phyloP scores from a whole-genome alignment of 306 rosid species.

The Prosopis cineraria region DNA sequence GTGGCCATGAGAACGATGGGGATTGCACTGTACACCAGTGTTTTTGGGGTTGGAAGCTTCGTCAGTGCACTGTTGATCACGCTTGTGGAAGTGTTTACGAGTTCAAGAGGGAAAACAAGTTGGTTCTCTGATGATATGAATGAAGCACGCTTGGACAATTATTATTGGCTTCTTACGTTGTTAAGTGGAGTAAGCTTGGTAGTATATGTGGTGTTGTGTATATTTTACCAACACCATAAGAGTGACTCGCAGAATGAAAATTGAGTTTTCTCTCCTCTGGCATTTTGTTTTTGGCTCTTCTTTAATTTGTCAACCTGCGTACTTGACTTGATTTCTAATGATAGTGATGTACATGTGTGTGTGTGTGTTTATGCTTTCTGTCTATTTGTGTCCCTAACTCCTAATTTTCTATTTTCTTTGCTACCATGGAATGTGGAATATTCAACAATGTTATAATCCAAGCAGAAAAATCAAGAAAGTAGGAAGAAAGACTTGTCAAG shows the following conservation, averaged over 20 bases:
- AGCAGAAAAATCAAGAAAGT: not conserved
- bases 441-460: not conserved
- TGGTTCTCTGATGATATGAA: slow-evolving; percentile 93
- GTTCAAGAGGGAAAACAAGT: slow-evolving; percentile 50
- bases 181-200: slow-evolving; percentile 56
- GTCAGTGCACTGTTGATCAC: slow-evolving; percentile 82
- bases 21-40: slow-evolving; percentile 81
- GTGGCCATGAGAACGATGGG: slow-evolving; percentile 84
- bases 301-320: not conserved
- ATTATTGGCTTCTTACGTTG: slow-evolving; percentile 82
- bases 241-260: slow-evolving; percentile 50
- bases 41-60: slow-evolving; percentile 95
- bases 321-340: not conserved
- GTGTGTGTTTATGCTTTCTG: not conserved
- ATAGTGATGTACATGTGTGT: not conserved
- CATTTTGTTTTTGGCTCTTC: not conserved
- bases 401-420: not conserved
- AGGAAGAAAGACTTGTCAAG: not conserved
- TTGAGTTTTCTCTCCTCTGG: slow-evolving; percentile 18
- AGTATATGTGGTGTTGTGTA: slow-evolving; percentile 61
- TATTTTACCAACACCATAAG: slow-evolving; percentile 45
- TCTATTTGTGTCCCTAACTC: not conserved
- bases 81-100: slow-evolving; percentile 57
- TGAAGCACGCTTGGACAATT: slow-evolving; percentile 73
- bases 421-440: not conserved